Evolutionary conservation across 225 moss, liverwort and hornwort species (phyloP).

Genomic region (Thuidium tamariscinum): DNA sequence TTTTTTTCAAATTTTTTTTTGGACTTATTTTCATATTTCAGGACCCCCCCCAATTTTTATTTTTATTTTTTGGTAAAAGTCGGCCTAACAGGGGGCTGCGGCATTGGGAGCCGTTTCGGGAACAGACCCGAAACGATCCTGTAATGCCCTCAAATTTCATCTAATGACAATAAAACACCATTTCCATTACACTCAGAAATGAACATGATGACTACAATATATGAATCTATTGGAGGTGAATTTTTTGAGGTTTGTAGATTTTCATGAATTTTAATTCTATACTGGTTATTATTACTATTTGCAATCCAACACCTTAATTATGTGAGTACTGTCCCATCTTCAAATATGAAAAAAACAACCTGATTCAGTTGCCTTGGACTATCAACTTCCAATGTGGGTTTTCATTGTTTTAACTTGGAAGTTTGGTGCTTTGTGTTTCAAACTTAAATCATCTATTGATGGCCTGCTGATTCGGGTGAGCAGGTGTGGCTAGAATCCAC

Average conservation of each 20-base stretch:
- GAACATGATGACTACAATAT: background rate
- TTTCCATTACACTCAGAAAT: background rate
- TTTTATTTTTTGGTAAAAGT: no score
- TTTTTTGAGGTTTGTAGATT: background rate
- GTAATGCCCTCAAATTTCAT: no score
- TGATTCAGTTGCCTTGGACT: constrained; percentile 1
- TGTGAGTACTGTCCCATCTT: background rate
- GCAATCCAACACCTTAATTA: background rate
- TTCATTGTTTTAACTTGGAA: background rate
- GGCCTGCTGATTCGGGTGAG: background rate
- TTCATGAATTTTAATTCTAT: background rate
- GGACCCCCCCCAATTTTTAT: no score
- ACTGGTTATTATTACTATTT: background rate
- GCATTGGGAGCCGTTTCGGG: no score
- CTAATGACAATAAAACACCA: background rate
- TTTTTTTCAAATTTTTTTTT: no score
- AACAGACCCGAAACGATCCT: no score
- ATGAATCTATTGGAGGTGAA: background rate
- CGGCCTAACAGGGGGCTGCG: no score
- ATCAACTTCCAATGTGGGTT: background rate
- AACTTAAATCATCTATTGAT: background rate
- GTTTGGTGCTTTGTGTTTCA: background rate
- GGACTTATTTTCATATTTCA: no score
- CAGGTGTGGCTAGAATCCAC: constrained; percentile 38
- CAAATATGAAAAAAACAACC: no score